Conservation (phyloP, 352 stramenopile genomes). For the Thalassiosira livingstoniorum region DNA sequence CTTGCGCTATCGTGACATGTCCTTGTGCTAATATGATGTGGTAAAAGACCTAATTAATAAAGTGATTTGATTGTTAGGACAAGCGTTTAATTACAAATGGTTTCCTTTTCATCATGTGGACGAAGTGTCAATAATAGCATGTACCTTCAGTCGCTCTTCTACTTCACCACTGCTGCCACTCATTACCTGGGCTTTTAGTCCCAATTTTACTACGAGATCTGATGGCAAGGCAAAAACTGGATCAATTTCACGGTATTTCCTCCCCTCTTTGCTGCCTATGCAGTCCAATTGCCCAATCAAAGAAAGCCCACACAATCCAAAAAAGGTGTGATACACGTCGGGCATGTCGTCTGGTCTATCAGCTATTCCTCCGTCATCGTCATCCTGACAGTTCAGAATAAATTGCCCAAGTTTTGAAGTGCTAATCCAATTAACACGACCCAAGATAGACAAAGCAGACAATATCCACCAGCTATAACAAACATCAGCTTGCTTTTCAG, state of each 20-base stretch:
- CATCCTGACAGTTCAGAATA: conserved; percentile 92
- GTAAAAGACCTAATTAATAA: background rate
- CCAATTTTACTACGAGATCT: conserved; percentile 90
- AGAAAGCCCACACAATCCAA: conserved; percentile 94
- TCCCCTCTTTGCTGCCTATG: conserved; percentile 76
- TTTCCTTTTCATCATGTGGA: too few species aligned
- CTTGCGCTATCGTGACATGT: too few species aligned
- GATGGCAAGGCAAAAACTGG: conserved; percentile 94
- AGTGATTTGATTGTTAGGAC: background rate
- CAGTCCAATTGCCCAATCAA: conserved; percentile 88
- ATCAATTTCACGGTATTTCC: conserved; percentile 90
- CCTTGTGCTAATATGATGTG: too few species aligned
- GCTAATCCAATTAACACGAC: conserved; percentile 92
- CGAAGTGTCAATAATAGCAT: conserved; percentile 34
- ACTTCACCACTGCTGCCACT: conserved; percentile 36
- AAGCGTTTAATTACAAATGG: too few species aligned
- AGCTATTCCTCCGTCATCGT: conserved; percentile 96
- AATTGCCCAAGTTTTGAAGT: conserved; percentile 89
- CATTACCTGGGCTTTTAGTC: conserved; percentile 87
- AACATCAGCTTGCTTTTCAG: conserved; percentile 99
- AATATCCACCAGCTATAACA: conserved; percentile 99
- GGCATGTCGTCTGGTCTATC: conserved; percentile 94
- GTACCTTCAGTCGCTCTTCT: conserved; percentile 50
- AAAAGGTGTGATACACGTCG: conserved; percentile 99
- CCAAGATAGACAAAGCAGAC: conserved; percentile 93